Base-by-base conservation (phyloP, 148 eudicot species). In the Linanthus parryae region DNA sequence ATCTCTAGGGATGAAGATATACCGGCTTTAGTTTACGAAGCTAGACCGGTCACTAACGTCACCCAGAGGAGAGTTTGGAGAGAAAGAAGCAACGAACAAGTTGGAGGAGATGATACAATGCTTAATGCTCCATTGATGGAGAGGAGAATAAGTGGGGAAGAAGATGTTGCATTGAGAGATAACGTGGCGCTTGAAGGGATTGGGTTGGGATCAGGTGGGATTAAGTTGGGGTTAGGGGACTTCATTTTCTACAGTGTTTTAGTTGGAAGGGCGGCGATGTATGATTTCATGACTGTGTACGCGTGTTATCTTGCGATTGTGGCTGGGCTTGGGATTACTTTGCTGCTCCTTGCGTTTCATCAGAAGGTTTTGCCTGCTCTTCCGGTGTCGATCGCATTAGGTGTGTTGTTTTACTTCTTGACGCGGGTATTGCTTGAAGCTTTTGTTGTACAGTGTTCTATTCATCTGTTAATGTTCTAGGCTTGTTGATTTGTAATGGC, bases 261-360 rank as follows among this genome's bases (percentile, higher is more conserved):
- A 57, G 99, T 94, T 58, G 96, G 95, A 6, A 69, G 99, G 68
- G 99, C 96, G 15, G 96, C 99, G 21, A 88, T 94, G 96, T 94
- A 84, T 51, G 96, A 84, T 61, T 80, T 73, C 61, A 84, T 88
- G 96, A 82, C 96, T 0, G 96, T 88, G 27, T 88, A 88, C 35
- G 95, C 95, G 1, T 92, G 95, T 67, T 92, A 92, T 59, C 68
- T 94, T 39, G 99, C 99, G 48, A 81, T 94, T 39, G 73, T 94
- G 45, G 92, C 96, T 8, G 95, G 96, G 57, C 91, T 94, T 51
- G 99, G 96, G 38, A 59, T 84, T 45, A 88, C 99, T 19, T 65
- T 94, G 58, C 34, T 74, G 67, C 82, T 94, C 29, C 71, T 84
- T 51, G 96, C 96, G 1, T 50, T 94, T 28, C 88, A 82, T 67